Evolutionary conservation across 441 rosid genomes (phyloP), one percentile per base, ranked within the genome.

Genomic region (Pelargonium fulgidum): DNA sequence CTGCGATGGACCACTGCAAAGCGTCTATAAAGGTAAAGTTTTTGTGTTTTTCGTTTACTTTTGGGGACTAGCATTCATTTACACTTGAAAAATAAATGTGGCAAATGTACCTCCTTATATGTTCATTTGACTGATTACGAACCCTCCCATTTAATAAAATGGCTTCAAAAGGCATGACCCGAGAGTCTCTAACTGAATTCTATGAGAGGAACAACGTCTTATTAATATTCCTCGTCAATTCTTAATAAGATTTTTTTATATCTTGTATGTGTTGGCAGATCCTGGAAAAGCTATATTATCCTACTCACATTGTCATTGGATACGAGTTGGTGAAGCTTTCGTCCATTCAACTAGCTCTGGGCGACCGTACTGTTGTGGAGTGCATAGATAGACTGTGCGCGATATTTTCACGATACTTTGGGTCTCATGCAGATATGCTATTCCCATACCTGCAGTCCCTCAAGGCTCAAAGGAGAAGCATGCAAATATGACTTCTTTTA

Each of bases 271-370:
- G 64, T 54, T 75, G 70, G 65, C 87, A 91, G 95, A 88, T 92
- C 74, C 80, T 90, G 68, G 87, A 83, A 79, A 83, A 59, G 77
- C 82, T 92, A 29, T 90, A 90, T 66, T 86, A 78, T 64, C 78
- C 67, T 19, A 76, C 79, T 80, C 92, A 87, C 76, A 85, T 90
- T 36, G 91, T 80, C 62, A 85, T 89, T 72, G 98, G 87, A 80
- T 77, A 87, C 67, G 98, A 92, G 78, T 79, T 89, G 77, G 84
- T 84, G 74, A 89, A 90, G 89, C 89, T 89, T 69, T 75, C 87
- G 47, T 89, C 91, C 61, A 83, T 92, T 76, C 84, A 85, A 75
- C 78, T 82, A 12, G 77, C 84, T 29, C 13, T 76, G 76, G 84
- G 73, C 45, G 89, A 90, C 74, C 52, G 24, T 16, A 65, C 62